Conservation (phyloP, 192 early-diverging fungal species). For the Gonapodya sp. region DNA sequence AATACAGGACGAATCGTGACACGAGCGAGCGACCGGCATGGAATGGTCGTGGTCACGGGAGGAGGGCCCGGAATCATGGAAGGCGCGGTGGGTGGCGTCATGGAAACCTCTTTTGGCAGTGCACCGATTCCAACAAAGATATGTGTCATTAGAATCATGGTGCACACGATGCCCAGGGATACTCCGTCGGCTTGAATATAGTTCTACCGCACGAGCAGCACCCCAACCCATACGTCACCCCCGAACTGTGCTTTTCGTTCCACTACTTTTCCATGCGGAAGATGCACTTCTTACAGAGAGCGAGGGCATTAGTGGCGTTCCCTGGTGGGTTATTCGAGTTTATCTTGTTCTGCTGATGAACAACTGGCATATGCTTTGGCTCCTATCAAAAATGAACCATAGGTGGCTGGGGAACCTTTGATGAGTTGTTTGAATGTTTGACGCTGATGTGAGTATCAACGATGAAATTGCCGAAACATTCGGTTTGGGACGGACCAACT, state of each 20-base stretch:
- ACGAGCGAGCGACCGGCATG: conserved; percentile 13
- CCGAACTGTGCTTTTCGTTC: conserved; percentile 26
- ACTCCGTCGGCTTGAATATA: conserved; percentile 26
- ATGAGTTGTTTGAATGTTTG: conserved; percentile 30
- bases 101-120: neutral
- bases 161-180: conserved; percentile 15
- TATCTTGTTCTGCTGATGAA: no score
- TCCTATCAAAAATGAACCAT: neutral
- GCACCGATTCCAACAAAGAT: no score
- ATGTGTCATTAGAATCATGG: conserved; percentile 12
- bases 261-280: conserved; percentile 31
- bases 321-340: conserved; percentile 21
- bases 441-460: no score
- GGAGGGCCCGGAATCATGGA: conserved; percentile 31
- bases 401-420: conserved; percentile 20
- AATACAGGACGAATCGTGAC: conserved; percentile 21
- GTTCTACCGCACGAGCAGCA: conserved; percentile 25
- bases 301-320: conserved; percentile 24
- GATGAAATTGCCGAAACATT: no score
- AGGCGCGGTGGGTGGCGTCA: conserved; percentile 14
- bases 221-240: conserved; percentile 27
- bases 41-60: conserved; percentile 22
- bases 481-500: no score
- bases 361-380: neutral
- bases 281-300: conserved; percentile 28